Evolutionary conservation across 2,329 filamentous ascomycete species (phyloP).

Genomic region (Arthroderma sp.): DNA sequence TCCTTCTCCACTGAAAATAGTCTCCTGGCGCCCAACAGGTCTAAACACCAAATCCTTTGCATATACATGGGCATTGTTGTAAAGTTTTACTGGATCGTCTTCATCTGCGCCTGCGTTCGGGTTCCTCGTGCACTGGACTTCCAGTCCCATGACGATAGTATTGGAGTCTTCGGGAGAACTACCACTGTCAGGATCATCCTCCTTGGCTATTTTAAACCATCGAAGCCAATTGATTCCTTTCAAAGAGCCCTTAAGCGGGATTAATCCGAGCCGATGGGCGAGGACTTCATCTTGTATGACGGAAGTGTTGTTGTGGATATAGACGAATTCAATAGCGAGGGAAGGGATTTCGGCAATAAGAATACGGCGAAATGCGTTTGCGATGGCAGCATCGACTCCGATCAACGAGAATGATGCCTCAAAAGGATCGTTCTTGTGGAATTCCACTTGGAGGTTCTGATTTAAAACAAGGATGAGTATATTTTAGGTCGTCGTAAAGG

Average conservation of each 20-base stretch:
- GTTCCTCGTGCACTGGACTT: slow-evolving; percentile 70
- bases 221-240: slow-evolving; percentile 69
- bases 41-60: slow-evolving; percentile 64
- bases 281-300: slow-evolving; percentile 97
- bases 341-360: slow-evolving; percentile 89
- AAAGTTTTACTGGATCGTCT: slow-evolving; percentile 70
- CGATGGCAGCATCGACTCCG: slow-evolving; percentile 80
- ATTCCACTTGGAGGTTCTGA: slow-evolving; percentile 57
- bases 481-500: slow-evolving; percentile 3
- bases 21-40: slow-evolving; percentile 58
- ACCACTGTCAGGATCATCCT: slow-evolving; percentile 43
- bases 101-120: slow-evolving; percentile 56
- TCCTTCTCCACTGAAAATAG: slow-evolving; percentile 49
- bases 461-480: neutral
- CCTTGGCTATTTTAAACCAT: slow-evolving; percentile 63
- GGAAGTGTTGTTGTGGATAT: slow-evolving; percentile 89
- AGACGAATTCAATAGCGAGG: slow-evolving; percentile 86
- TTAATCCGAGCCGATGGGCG: slow-evolving; percentile 74
- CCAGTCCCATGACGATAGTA: slow-evolving; percentile 65
- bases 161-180: slow-evolving; percentile 60
- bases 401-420: slow-evolving; percentile 82
- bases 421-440: slow-evolving; percentile 67
- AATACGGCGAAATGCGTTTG: slow-evolving; percentile 95
- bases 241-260: slow-evolving; percentile 71
- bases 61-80: slow-evolving; percentile 74